phyloP scores from a whole-genome alignment of 371 early-diverging fungal species.

The Cokeromyces recurvatus region DNA sequence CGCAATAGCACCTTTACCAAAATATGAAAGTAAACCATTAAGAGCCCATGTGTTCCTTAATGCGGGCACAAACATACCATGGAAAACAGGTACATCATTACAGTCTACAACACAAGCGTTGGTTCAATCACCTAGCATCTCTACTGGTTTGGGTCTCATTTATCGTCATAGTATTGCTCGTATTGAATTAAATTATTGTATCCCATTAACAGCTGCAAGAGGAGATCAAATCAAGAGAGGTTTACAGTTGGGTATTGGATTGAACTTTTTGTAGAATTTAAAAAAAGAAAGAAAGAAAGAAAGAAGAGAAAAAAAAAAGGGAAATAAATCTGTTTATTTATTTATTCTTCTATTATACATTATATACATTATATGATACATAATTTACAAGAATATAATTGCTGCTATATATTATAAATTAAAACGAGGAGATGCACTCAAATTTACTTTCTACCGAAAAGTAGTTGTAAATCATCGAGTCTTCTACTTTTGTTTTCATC shows the following conservation, averaged over 20 bases:
- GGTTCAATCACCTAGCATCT: conserved; percentile 56
- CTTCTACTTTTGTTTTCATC: conserved; percentile 39
- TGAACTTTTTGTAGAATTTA: conserved; percentile 72
- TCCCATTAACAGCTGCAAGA: conserved; percentile 72
- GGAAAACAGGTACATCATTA: conserved; percentile 11
- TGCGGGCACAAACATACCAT: conserved; percentile 70
- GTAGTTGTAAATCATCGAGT: conserved; percentile 46
- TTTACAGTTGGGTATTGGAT: conserved; percentile 83
- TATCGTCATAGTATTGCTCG: conserved; percentile 82
- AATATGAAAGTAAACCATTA: conserved; percentile 56
- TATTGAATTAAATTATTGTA: conserved; percentile 85
- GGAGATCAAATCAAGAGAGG: conserved; percentile 79
- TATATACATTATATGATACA: too few species aligned
- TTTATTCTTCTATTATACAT: too few species aligned
- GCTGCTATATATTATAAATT: too few species aligned
- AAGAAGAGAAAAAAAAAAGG: too few species aligned
- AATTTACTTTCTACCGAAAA: conserved; percentile 31
- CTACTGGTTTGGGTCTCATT: conserved; percentile 80
- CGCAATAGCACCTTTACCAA: conserved; percentile 80
- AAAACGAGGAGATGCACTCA: too few species aligned
- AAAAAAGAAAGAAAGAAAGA: too few species aligned
- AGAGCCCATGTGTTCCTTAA: conserved; percentile 85
- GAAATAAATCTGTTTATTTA: too few species aligned
- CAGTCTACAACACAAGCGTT: conserved; percentile 33
- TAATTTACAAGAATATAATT: too few species aligned